Base-by-base conservation (phyloP, 495 filamentous ascomycete genomes). In the Geoglossum glabrum region DNA sequence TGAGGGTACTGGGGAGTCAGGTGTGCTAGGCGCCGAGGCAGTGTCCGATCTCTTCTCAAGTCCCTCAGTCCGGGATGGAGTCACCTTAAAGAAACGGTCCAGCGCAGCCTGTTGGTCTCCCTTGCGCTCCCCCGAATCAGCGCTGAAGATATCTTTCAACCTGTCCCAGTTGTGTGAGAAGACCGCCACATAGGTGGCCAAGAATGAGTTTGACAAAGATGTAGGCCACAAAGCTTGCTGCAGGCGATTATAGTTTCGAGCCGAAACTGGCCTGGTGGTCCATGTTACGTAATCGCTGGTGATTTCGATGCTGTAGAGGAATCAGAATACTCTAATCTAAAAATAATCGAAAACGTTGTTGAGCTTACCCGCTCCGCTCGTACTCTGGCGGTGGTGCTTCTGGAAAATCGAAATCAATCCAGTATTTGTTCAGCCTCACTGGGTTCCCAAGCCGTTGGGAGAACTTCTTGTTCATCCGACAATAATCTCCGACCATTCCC, bases 391-490 rank as follows among this genome's bases (percentile, higher is more conserved):
- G 79, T 7, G 81, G 75, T 40, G 74, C 71, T 59, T 70, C 65
- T 23, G 82, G 82, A 62, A 80, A 82, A 43, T 73, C 70, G 46
- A 79, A 68, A 47, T 83, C 75, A 10, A 85, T 69, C 80, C 80
- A 85, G 60, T 67, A 72, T 46, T 69, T 70, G 19, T 70, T 71
- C 17, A 75, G 30, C 25, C 71, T 72, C 25, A 79, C 63, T 6
- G 74, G 71, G 23, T 66, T 64, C 13, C 82, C 82, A 6, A 81
- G 64, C 27, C 70, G 61, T 15, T 59, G 65, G 27, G 69, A 64
- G 19, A 79, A 62, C 26, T 67, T 46, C 40, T 55, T 61, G 26
- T 69, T 62, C 55, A 49, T 58, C 10, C 66, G 67, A 2, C 69
- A 66, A 59, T 64, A 56, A 6, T 67, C 55, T 43, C 64, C 56